Evolutionary conservation across 192 early-diverging fungal genomes (phyloP), one percentile per base, ranked within the genome.

Genomic region (Entomortierella chlamydospora): DNA sequence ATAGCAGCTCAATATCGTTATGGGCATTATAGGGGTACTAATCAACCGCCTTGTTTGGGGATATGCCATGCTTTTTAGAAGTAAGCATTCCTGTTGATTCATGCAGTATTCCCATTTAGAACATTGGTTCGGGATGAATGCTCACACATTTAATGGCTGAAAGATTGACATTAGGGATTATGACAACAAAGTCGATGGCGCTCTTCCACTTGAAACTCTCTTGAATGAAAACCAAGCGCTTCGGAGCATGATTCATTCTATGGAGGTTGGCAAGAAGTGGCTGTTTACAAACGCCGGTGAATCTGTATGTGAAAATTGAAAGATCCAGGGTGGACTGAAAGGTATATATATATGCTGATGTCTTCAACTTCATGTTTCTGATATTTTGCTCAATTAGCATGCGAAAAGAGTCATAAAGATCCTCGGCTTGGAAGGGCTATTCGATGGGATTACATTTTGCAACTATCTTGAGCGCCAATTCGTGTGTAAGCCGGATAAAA

Each of bases 261-360:
- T 89, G 28, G 81, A 72, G 9, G 76, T 87, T 2, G 73, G 73
- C 59, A 89, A 85, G 13, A 90, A 90, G 45, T 93, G 93, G 92
- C 87, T 92, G 13, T 92, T 93, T 57, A 95, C 94, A 26, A 95
- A 95, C 66, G 94, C 94, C 3, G 91, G 89, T 37, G 63, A 82
- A 45, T 68, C 63, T 31, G 87, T 89, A 79, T 28, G 29, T 34
- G 33, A 51, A 29, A 1, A 20, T 4, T n/a, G n/a, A n/a, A n/a
- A n/a, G n/a, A n/a, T n/a, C n/a, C 22, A 43, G 8, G 39, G 18
- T 57, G 43, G 5, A 49, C 4, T 9, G 13, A 0, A 23, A 41
- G 25, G 10, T 25, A 18, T 0, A 22, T 20, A 4, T 12, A 54
- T 13, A 7, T 25, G 9, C 2, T 2, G 23, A 49, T 4, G 11